phyloP scores from a whole-genome alignment of 306 rosid genomes.

The Citrullus colocynthis region DNA sequence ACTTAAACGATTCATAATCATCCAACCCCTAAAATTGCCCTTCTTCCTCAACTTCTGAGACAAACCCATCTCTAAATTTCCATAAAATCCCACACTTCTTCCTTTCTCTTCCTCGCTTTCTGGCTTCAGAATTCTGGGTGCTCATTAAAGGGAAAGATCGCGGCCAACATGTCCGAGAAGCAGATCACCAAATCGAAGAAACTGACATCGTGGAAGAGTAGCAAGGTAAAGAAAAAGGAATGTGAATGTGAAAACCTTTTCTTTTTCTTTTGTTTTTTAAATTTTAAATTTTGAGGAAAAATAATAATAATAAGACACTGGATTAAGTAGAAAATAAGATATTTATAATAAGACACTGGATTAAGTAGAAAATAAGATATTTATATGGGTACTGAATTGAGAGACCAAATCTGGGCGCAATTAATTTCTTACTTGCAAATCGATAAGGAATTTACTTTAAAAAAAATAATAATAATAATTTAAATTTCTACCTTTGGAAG shows the following conservation, averaged over 20 bases:
- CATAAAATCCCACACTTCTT: conserved; percentile 7
- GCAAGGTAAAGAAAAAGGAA: conserved; percentile 42
- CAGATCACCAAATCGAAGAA: conserved; percentile 94
- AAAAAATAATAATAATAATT: too few species aligned
- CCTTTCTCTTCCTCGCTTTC: conserved; percentile 15
- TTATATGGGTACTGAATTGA: not conserved
- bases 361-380: conserved; percentile 7
- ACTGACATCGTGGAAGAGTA: conserved; percentile 26
- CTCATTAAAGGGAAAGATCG: conserved; percentile 47
- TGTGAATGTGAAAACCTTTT: not conserved
- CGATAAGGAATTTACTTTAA: not conserved
- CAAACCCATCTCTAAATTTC: conserved; percentile 30
- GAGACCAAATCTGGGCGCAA: conserved; percentile 5
- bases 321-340: conserved; percentile 4
- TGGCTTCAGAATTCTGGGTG: conserved; percentile 23
- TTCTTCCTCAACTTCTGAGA: conserved; percentile 17
- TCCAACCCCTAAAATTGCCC: conserved; percentile 10
- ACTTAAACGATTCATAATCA: not conserved
- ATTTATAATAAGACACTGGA: not conserved
- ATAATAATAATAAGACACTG: not conserved
- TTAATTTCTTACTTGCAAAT: not conserved
- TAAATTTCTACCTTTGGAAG: not conserved
- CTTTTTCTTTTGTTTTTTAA: not conserved
- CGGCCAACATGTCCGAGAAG: conserved; percentile 46
- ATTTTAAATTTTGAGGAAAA: too few species aligned